These are phyloP conservation scores for Picea sitchensis DNA, from an alignment of 75 land plant genomes.

Conservation along the genomic window DNA sequence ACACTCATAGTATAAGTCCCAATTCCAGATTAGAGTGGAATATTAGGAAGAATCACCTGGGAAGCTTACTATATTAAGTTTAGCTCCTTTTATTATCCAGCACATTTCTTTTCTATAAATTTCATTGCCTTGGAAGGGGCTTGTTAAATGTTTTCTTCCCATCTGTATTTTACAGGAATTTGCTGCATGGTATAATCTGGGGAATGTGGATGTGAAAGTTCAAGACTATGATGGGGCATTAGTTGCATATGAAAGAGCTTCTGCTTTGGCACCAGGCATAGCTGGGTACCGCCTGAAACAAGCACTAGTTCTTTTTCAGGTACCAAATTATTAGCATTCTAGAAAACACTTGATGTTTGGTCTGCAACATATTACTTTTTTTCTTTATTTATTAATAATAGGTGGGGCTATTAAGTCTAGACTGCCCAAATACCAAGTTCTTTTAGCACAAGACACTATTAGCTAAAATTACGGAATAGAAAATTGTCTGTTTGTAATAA, in stretches of 20 bases:
- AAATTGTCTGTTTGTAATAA: too few species aligned
- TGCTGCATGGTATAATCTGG: conserved; percentile 47
- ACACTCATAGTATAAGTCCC: neutral
- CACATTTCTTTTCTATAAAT: neutral
- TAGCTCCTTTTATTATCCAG: neutral
- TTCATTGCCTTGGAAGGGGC: neutral
- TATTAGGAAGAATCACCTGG: neutral
- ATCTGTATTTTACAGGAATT: conserved; percentile 22
- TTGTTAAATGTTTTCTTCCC: neutral
- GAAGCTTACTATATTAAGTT: neutral
- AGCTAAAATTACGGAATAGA: too few species aligned
- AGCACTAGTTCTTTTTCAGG: conserved; percentile 51
- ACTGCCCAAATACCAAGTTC: too few species aligned
- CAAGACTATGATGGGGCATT: conserved; percentile 28
- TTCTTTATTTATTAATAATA: too few species aligned
- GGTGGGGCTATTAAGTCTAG: too few species aligned
- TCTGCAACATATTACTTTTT: too few species aligned
- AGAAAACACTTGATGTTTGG: too few species aligned
- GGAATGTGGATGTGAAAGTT: conserved; percentile 34
- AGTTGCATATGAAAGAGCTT: conserved; percentile 35
- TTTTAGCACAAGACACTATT: too few species aligned
- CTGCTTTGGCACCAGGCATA: conserved; percentile 39
- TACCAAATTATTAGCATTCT: neutral
- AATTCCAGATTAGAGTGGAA: neutral
- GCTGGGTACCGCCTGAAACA: conserved; percentile 45